These are phyloP conservation scores for Colletotrichum plurivorum DNA, from an alignment of 2,329 filamentous ascomycete species.

Conservation along the genomic window DNA sequence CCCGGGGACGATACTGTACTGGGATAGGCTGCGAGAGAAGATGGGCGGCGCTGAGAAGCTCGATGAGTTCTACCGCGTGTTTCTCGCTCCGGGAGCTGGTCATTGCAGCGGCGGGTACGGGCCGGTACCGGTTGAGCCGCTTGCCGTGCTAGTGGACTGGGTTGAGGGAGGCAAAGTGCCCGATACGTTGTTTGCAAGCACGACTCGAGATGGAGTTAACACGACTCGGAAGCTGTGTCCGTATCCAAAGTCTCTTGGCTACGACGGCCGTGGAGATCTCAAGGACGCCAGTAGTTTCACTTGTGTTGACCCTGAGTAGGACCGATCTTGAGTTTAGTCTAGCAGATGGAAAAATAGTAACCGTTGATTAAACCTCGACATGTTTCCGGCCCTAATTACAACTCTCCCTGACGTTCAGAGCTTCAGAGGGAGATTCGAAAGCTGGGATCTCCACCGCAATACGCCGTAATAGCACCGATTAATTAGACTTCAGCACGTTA, in stretches of 20 bases:
- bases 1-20: slow-evolving; percentile 49
- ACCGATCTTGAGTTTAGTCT: not conserved
- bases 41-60: slow-evolving; percentile 8
- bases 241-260: slow-evolving; percentile 7
- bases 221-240: slow-evolving; percentile 11
- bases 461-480: not conserved
- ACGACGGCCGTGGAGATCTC: slow-evolving; percentile 4
- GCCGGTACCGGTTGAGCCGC: slow-evolving; percentile 14
- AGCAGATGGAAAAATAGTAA: too few relatives aligned
- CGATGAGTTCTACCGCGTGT: slow-evolving; percentile 63
- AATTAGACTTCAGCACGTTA: not conserved
- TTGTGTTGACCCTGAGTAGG: not conserved
- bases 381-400: not conserved
- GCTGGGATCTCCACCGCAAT: not conserved
- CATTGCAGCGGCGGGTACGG: slow-evolving; percentile 57
- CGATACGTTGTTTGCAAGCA: slow-evolving; percentile 6
- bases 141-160: slow-evolving; percentile 9
- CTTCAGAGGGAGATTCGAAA: too few relatives aligned
- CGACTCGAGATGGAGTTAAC: slow-evolving; percentile 6
- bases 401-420: not conserved
- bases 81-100: slow-evolving; percentile 64
- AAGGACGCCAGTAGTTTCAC: not conserved
- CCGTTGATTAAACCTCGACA: not conserved
- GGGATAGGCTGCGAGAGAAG: slow-evolving; percentile 10
- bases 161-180: slow-evolving; percentile 9